These are phyloP conservation scores for Mycena capillaripes DNA, from an alignment of 768 basidiomycete species.

Conservation along the genomic window DNA sequence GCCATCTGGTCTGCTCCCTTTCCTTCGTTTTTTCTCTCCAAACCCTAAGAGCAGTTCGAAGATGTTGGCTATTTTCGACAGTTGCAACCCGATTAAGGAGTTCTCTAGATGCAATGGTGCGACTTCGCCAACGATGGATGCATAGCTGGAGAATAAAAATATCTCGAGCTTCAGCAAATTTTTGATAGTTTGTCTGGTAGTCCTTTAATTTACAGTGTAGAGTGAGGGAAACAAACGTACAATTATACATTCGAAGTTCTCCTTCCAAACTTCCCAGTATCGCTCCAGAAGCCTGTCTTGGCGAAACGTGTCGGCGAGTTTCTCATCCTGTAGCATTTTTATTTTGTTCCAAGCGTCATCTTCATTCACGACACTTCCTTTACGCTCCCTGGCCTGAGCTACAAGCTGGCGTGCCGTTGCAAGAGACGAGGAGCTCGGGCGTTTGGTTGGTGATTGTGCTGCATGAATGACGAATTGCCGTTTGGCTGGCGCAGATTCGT, in stretches of 20 bases:
- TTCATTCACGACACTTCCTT: slow-evolving; percentile 70
- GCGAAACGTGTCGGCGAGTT: slow-evolving; percentile 78
- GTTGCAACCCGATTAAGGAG: slow-evolving; percentile 57
- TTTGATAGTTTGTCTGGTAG: slow-evolving; percentile 76
- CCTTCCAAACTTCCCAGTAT: slow-evolving; percentile 84
- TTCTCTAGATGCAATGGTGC: slow-evolving; percentile 51
- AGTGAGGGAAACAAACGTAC: slow-evolving; percentile 59
- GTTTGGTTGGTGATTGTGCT: slow-evolving; percentile 22
- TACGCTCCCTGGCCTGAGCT: slow-evolving; percentile 54
- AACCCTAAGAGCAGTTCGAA: slow-evolving; percentile 55
- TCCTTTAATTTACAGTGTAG: slow-evolving; percentile 21
- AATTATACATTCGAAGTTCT: slow-evolving; percentile 78
- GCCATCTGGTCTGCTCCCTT: slow-evolving; percentile 72
- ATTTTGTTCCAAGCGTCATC: slow-evolving; percentile 87
- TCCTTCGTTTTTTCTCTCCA: slow-evolving; percentile 73
- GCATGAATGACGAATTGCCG: slow-evolving; percentile 34
- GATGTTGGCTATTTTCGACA: slow-evolving; percentile 59
- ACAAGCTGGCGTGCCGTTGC: slow-evolving; percentile 47
- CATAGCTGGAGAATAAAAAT: slow-evolving; percentile 70
- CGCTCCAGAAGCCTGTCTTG: slow-evolving; percentile 73
- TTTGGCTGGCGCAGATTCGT: slow-evolving; percentile 35
- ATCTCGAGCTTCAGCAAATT: slow-evolving; percentile 79
- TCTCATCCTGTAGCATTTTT: slow-evolving; percentile 76
- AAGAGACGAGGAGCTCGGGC: slow-evolving; percentile 31
- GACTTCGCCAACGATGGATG: slow-evolving; percentile 74